These are phyloP conservation scores for Bombardia bombarda DNA, from an alignment of 495 filamentous ascomycete species.

Conservation along the genomic window DNA sequence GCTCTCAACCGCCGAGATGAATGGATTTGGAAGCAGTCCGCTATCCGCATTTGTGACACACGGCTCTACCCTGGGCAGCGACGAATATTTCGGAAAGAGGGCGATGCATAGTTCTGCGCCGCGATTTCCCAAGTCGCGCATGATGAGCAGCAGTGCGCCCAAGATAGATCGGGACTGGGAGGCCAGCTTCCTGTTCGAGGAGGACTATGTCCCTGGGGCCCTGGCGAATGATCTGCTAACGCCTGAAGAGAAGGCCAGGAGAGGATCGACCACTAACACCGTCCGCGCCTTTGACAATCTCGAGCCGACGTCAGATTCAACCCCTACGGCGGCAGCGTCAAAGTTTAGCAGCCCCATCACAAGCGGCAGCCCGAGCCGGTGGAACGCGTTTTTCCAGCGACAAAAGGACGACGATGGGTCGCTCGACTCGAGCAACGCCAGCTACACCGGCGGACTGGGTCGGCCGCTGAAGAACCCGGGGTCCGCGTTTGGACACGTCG, in stretches of 20 bases:
- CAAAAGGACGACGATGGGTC: conserved; percentile 62
- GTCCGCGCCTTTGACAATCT: conserved; percentile 46
- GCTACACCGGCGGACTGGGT: conserved; percentile 10
- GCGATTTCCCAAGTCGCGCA: conserved; percentile 58
- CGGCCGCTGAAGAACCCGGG: conserved; percentile 33
- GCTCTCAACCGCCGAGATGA: conserved; percentile 43
- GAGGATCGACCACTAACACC: conserved; percentile 50
- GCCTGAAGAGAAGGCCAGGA: conserved; percentile 76
- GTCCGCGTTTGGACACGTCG: conserved; percentile 73
- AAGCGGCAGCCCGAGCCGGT: conserved; percentile 76
- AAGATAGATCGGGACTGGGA: conserved; percentile 70
- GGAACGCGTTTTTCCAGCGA: conserved; percentile 73
- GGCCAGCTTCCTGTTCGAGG: conserved; percentile 80
- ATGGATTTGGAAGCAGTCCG: conserved; percentile 51
- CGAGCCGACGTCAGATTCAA: conserved; percentile 38
- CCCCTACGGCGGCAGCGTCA: conserved; percentile 33
- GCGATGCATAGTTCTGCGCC: conserved; percentile 70
- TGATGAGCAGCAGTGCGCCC: conserved; percentile 76
- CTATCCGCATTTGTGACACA: conserved; percentile 40
- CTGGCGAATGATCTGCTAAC: conserved; percentile 82
- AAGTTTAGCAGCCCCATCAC: conserved; percentile 73
- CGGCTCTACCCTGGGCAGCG: conserved; percentile 38
- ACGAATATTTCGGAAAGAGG: conserved; percentile 60
- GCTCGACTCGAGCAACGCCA: neutral
- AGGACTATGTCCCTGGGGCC: conserved; percentile 81